Evolutionary conservation across 179 eudicot genomes (phyloP).

Genomic region (Spergularia azorica): DNA sequence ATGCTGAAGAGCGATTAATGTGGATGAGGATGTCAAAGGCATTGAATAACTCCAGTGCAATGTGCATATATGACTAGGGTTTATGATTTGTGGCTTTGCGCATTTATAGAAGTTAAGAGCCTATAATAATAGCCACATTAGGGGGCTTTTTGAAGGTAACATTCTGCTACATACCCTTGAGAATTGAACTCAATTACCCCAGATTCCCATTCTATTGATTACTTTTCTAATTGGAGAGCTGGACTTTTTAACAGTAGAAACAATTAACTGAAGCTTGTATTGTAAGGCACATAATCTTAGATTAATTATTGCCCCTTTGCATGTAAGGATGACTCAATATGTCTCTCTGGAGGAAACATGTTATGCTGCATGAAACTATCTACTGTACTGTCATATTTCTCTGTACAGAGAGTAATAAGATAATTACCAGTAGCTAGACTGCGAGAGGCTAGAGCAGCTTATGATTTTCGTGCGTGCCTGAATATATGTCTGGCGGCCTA

Average conservation of each 20-base stretch:
- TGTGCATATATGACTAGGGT: neutral
- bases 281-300: neutral
- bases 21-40: neutral
- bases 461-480: constrained; percentile 3
- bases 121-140: neutral
- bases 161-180: neutral
- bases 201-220: neutral
- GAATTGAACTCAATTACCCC: neutral
- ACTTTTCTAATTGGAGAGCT: neutral
- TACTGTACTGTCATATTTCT: constrained; percentile 1
- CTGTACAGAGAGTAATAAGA: constrained; percentile 9
- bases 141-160: neutral
- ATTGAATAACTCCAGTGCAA: neutral
- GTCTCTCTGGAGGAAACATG: constrained; percentile 27
- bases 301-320: neutral
- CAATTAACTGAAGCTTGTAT: neutral
- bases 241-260: neutral
- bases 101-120: neutral
- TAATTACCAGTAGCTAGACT: constrained; percentile 8
- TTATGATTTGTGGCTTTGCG: no score
- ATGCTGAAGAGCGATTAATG: neutral
- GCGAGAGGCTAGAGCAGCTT: constrained; percentile 12
- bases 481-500: constrained; percentile 14
- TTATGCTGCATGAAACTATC: constrained; percentile 19
- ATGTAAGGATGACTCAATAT: neutral